Base-by-base conservation (phyloP, 2,329 filamentous ascomycete genomes). In the Ophiocordyceps robertsii region DNA sequence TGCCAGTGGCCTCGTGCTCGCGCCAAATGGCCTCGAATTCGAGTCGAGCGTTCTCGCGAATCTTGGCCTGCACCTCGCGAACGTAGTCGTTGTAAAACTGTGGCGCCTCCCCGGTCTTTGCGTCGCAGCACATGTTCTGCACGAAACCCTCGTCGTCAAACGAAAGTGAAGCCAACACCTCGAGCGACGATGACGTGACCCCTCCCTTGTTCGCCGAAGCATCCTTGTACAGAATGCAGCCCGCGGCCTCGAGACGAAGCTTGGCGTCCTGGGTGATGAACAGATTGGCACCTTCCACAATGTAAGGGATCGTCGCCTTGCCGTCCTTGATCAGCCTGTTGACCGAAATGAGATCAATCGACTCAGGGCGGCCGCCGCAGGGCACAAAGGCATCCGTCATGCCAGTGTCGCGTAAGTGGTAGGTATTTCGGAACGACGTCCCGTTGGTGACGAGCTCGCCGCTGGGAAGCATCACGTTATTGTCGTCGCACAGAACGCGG, bases 241-340 rank as follows among this genome's bases (percentile, higher is more conserved):
- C 92, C n/a, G 90, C 89, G 53, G 87, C 82, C 67, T 98, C 92
- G 13, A 98, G 78, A 21, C 88, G 84, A 43, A 96, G 75, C 70
- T 96, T 96, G 54, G 90, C 90, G 56, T 98, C 92, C 64, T 98
- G 92, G 1, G 92, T 95, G 66, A 98, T 93, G 75, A 98, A 98
- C 43, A 98, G 72, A 62, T 96, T 98, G 63, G 92, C 92, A 42
- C 92, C 92, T 66, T 98, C 92, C 37, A 98, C 90, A 42, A 98
- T 92, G 67, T 93, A 98, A 1, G 90, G 89, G 46, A 98, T 83
- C 11, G 75, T 77, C 19, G 76, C 73, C 69, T 94, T 95, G 66
- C 89, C 88, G 48, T 95, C 80, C 58, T 82, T 79, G 63, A 98
- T 96, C 48, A 98, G 75, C 61, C 84, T 86, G 65, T 75, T 82